A percentile compares a stretch with the other conserved stretches of the same genome.
Conservation (phyloP, 495 filamentous ascomycete species). For the Extremus antarcticus region DNA sequence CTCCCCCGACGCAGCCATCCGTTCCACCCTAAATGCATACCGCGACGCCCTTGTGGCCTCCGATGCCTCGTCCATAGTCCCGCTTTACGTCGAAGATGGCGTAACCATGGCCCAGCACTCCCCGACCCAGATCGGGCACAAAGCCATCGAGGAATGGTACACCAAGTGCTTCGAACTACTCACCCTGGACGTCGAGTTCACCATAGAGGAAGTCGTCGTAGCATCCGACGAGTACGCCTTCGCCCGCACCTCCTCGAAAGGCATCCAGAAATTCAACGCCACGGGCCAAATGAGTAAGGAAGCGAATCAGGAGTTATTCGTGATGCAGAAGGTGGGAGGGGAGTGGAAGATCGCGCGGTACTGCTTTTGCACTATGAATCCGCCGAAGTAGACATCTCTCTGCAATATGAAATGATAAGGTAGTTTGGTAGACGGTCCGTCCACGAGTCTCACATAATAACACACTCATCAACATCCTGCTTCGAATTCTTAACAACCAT, state of each 20-base stretch:
- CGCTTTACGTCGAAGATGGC: conserved; percentile 11
- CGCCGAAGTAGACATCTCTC: not conserved
- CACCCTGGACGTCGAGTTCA: conserved; percentile 8
- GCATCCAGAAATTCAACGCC: conserved; percentile 8
- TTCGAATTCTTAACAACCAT: not conserved
- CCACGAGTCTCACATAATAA: not conserved
- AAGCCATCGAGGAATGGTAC: conserved; percentile 10
- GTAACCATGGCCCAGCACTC: conserved; percentile 13
- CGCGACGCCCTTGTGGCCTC: not conserved
- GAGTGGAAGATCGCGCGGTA: conserved; percentile 18
- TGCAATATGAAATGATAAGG: not conserved
- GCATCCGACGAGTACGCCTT: conserved; percentile 10
- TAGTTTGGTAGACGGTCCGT: not conserved
- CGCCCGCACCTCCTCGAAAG: conserved; percentile 13
- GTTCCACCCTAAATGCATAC: conserved; percentile 10
- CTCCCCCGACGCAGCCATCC: not conserved
- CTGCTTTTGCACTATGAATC: conserved; percentile 7
- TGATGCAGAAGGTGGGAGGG: conserved; percentile 8
- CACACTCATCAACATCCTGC: not conserved
- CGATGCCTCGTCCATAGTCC: conserved; percentile 1
- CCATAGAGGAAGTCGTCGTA: conserved; percentile 9
- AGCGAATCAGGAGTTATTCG: conserved; percentile 16
- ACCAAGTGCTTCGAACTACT: conserved; percentile 7
- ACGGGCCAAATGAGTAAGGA: conserved; percentile 7
- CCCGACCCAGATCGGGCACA: conserved; percentile 1